A percentile compares a stretch with the other conserved stretches of the same genome.
Evolutionary conservation across 2,329 filamentous ascomycete species (phyloP).

Genomic region (Didymella arachidicola): DNA sequence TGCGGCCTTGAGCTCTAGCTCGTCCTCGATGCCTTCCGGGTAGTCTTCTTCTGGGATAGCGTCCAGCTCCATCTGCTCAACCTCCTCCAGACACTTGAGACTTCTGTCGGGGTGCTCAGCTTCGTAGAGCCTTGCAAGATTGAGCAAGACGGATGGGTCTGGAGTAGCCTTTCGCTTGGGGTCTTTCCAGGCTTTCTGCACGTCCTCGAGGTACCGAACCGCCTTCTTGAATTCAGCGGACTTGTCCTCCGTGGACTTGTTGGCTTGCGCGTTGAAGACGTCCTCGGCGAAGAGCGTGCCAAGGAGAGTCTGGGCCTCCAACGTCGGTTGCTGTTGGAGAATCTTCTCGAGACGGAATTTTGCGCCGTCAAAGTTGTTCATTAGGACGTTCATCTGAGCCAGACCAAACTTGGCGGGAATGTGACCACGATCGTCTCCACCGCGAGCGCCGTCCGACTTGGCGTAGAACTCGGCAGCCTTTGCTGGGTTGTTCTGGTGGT

Average conservation of each 20-base stretch:
- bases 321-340: slow-evolving; percentile 79
- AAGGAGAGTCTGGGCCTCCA: slow-evolving; percentile 91
- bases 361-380: slow-evolving; percentile 85
- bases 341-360: slow-evolving; percentile 96
- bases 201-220: slow-evolving; percentile 80
- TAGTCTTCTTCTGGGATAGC: slow-evolving; percentile 76
- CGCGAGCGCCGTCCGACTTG: slow-evolving; percentile 88
- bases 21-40: slow-evolving; percentile 60
- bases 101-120: slow-evolving; percentile 85
- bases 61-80: slow-evolving; percentile 87
- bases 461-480: slow-evolving; percentile 87
- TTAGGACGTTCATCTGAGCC: slow-evolving; percentile 85
- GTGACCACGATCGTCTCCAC: slow-evolving; percentile 88
- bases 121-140: slow-evolving; percentile 91
- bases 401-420: slow-evolving; percentile 94
- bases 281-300: slow-evolving; percentile 95
- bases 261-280: slow-evolving; percentile 79
- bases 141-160: slow-evolving; percentile 87
- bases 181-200: slow-evolving; percentile 90
- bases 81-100: slow-evolving; percentile 87
- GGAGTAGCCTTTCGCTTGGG: slow-evolving; percentile 82
- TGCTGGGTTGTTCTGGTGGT: slow-evolving; percentile 77
- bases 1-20: slow-evolving; percentile 62
- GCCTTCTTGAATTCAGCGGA: slow-evolving; percentile 85
- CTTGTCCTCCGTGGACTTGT: slow-evolving; percentile 84